phyloP scores from a whole-genome alignment of 2,329 filamentous ascomycete genomes.

The Hortaea sp. region DNA sequence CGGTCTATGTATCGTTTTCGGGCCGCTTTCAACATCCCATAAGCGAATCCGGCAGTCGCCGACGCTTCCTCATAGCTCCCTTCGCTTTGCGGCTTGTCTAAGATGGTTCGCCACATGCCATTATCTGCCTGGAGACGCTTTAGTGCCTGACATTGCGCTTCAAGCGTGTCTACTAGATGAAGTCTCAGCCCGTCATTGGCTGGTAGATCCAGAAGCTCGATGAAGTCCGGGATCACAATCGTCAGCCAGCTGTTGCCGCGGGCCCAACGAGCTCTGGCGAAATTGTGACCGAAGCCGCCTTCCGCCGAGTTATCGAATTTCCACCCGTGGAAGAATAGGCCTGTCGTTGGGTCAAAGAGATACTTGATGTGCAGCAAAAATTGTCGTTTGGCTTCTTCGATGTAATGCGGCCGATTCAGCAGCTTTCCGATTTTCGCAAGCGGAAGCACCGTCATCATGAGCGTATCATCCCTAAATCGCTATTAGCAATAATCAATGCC shows the following conservation, averaged over 20 bases:
- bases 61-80: slow-evolving; percentile 69
- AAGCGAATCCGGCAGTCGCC: slow-evolving; percentile 71
- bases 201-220: slow-evolving; percentile 58
- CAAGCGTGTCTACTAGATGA: slow-evolving; percentile 53
- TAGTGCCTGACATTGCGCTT: slow-evolving; percentile 59
- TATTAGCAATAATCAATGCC: neutral
- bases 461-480: slow-evolving; percentile 55
- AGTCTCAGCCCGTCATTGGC: slow-evolving; percentile 50
- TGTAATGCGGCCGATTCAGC: slow-evolving; percentile 59
- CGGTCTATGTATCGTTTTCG: slow-evolving; percentile 62
- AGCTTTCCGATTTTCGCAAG: slow-evolving; percentile 69
- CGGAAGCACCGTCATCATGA: slow-evolving; percentile 81
- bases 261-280: slow-evolving; percentile 46
- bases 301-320: slow-evolving; percentile 53
- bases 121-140: slow-evolving; percentile 47
- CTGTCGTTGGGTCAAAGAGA: slow-evolving; percentile 60
- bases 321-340: slow-evolving; percentile 76
- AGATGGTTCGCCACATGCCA: slow-evolving; percentile 65
- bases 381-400: slow-evolving; percentile 68
- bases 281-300: slow-evolving; percentile 46
- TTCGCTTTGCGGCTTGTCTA: slow-evolving; percentile 55
- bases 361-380: slow-evolving; percentile 72
- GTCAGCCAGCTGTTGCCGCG: slow-evolving; percentile 66
- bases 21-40: slow-evolving; percentile 65
- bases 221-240: slow-evolving; percentile 72